Conservation (phyloP, 163 green algal species). For the Scenedesmus sp. region DNA sequence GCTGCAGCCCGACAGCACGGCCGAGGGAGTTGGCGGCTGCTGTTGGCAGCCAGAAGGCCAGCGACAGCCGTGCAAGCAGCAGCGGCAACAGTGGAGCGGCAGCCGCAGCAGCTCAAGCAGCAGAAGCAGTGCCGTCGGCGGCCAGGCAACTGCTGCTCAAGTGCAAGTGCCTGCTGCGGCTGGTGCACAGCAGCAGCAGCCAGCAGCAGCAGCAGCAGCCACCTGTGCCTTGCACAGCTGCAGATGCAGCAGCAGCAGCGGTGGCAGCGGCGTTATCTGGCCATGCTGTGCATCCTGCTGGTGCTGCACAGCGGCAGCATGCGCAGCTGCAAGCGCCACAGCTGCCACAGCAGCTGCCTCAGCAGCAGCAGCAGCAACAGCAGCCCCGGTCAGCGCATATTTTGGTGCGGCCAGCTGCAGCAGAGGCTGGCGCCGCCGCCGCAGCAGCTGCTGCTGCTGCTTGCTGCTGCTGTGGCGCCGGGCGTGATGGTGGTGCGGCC, state of each 20-base stretch:
- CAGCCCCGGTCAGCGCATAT: neutral
- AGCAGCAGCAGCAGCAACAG: no score
- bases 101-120: neutral
- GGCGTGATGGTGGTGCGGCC: neutral
- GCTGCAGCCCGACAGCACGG: neutral
- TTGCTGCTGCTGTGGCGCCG: no score
- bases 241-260: neutral
- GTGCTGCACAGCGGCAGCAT: neutral
- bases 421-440: neutral
- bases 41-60: neutral
- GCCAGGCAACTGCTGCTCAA: neutral
- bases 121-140: neutral
- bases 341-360: neutral
- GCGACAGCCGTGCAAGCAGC: neutral
- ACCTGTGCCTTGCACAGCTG: neutral
- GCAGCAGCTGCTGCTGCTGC: neutral
- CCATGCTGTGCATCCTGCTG: neutral
- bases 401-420: neutral
- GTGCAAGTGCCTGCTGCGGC: neutral
- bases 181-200: neutral
- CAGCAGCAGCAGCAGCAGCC: neutral
- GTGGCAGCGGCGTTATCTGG: no score
- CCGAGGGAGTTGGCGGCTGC: neutral
- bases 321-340: neutral
- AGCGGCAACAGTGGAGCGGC: no score